phyloP scores from a whole-genome alignment of 2,329 filamentous ascomycete species.

The Clonostachys chloroleuca region DNA sequence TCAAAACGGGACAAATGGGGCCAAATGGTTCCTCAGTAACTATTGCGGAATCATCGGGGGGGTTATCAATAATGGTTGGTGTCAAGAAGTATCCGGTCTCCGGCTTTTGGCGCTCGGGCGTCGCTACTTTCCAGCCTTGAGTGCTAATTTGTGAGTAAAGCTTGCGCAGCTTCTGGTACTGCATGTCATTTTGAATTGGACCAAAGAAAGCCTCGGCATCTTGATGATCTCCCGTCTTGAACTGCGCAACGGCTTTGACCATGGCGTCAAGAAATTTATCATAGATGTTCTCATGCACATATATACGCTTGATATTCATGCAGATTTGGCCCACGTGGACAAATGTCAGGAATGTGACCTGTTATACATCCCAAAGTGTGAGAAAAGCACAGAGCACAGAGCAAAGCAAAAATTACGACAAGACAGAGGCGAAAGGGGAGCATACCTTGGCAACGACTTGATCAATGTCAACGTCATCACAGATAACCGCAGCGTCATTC shows the following conservation, averaged over 20 bases:
- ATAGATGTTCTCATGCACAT: constrained; percentile 54
- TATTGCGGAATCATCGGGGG: constrained; percentile 42
- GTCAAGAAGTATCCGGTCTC: constrained; percentile 44
- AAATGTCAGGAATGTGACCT: constrained; percentile 12
- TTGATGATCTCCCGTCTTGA: background rate
- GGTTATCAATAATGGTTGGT: constrained; percentile 54
- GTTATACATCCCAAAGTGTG: constrained; percentile 1
- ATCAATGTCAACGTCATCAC: constrained; percentile 77
- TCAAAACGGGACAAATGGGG: constrained; percentile 86
- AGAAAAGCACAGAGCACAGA: background rate
- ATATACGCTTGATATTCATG: constrained; percentile 40
- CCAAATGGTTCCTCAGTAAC: constrained; percentile 97
- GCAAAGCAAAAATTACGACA: background rate
- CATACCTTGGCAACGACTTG: constrained; percentile 69
- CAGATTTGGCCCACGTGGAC: background rate
- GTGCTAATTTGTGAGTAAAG: constrained; percentile 30
- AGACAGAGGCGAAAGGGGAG: background rate
- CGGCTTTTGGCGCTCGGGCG: too few species aligned
- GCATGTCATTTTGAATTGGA: constrained; percentile 58
- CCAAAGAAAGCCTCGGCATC: constrained; percentile 33
- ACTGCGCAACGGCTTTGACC: constrained; percentile 5
- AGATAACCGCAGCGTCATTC: constrained; percentile 90
- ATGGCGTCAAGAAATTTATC: constrained; percentile 40
- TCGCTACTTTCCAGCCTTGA: constrained; percentile 15
- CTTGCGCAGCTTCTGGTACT: constrained; percentile 55